These are phyloP conservation scores for Letharia lupina DNA, from an alignment of 495 filamentous ascomycete species.

Conservation along the genomic window DNA sequence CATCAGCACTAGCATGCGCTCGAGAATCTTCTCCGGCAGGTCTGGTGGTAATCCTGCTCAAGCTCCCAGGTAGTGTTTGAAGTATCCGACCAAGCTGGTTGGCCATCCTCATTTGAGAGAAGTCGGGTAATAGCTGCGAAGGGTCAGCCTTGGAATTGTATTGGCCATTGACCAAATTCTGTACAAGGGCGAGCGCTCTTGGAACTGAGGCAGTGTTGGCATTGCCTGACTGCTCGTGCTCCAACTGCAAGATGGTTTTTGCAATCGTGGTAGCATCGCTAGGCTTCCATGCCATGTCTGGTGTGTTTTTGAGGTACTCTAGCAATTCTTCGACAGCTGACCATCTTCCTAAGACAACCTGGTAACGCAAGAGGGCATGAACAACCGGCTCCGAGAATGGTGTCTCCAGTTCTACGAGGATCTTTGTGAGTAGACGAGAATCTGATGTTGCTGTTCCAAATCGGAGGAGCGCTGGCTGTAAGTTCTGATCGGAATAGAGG, in stretches of 20 bases:
- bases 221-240: conserved; percentile 20
- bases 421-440: conserved; percentile 35
- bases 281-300: conserved; percentile 41
- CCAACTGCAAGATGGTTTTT: conserved; percentile 35
- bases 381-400: conserved; percentile 40
- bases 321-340: conserved; percentile 38
- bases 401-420: conserved; percentile 33
- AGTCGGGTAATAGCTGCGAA: conserved; percentile 16
- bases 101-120: conserved; percentile 24
- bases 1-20: conserved; percentile 21
- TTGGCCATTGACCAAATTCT: conserved; percentile 15
- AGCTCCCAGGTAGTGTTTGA: conserved; percentile 15
- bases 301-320: conserved; percentile 34
- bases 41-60: conserved; percentile 16
- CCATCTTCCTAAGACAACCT: conserved; percentile 43
- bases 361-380: conserved; percentile 42
- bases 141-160: conserved; percentile 30
- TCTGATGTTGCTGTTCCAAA: conserved; percentile 49
- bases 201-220: conserved; percentile 20
- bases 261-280: conserved; percentile 39
- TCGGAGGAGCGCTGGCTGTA: conserved; percentile 50
- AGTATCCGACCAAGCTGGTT: conserved; percentile 27
- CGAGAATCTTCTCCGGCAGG: conserved; percentile 15
- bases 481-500: conserved; percentile 39
- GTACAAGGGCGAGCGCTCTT: conserved; percentile 22